These are phyloP conservation scores for Dittrichia graveolens DNA, from an alignment of 129 eudicot genomes.

Conservation along the genomic window DNA sequence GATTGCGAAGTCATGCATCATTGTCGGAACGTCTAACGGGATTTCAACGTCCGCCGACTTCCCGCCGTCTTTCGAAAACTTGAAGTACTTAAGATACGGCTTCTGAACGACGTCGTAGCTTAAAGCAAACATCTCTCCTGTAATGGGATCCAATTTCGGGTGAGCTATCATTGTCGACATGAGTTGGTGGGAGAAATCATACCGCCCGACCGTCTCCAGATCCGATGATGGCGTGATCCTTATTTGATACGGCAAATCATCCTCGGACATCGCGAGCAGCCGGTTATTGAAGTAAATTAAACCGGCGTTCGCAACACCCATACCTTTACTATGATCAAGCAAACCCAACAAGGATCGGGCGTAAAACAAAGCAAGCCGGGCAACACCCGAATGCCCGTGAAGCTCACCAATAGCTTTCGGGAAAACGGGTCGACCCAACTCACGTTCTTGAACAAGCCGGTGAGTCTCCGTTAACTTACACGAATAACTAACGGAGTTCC, in stretches of 20 bases:
- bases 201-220: conserved; percentile 49
- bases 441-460: conserved; percentile 47
- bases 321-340: conserved; percentile 51
- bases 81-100: conserved; percentile 56
- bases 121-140: conserved; percentile 52
- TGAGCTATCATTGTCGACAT: conserved; percentile 59
- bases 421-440: conserved; percentile 51
- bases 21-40: conserved; percentile 47
- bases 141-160: conserved; percentile 54
- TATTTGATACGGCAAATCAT: conserved; percentile 55
- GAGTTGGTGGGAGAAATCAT: conserved; percentile 44
- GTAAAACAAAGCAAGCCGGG: conserved; percentile 48
- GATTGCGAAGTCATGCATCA: conserved; percentile 68
- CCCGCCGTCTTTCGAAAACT: conserved; percentile 37
- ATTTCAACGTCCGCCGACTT: conserved; percentile 58
- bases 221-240: conserved; percentile 44
- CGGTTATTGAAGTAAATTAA: conserved; percentile 53
- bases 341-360: conserved; percentile 54
- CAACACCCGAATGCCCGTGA: conserved; percentile 59
- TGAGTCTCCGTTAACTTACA: conserved; percentile 55
- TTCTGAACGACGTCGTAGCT: conserved; percentile 54
- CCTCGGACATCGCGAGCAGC: conserved; percentile 63
- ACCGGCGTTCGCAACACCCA: conserved; percentile 68
- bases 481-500: conserved; percentile 49
- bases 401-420: conserved; percentile 69